Evolutionary conservation across 2,329 filamentous ascomycete species (phyloP).

Genomic region (Verticillium dahliae): DNA sequence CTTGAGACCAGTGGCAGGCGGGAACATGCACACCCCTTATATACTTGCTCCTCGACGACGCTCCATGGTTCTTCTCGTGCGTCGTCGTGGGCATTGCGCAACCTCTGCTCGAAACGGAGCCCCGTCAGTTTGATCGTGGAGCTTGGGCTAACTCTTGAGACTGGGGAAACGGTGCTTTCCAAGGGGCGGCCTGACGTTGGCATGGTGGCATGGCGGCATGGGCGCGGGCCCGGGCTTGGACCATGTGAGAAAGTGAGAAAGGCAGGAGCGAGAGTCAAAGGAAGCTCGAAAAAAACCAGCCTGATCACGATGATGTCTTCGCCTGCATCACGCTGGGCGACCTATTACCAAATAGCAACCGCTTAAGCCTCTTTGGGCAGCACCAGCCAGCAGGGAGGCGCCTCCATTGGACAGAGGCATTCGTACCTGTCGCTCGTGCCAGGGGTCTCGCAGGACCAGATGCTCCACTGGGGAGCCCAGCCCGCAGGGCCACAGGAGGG

Average conservation of each 20-base stretch:
- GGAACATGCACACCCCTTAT: background rate
- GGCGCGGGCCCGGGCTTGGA: background rate
- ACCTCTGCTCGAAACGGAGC: background rate
- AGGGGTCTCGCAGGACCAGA: background rate
- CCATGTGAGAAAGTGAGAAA: background rate
- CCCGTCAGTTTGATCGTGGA: background rate
- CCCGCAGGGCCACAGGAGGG: background rate
- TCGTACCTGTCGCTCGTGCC: constrained; percentile 3
- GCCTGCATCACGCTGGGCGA: constrained; percentile 7
- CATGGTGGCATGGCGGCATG: no score
- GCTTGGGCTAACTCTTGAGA: background rate
- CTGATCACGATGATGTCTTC: constrained; percentile 14
- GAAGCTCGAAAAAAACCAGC: background rate
- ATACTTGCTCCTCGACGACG: background rate
- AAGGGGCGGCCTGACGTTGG: background rate
- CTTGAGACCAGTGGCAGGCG: background rate
- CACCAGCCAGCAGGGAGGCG: background rate
- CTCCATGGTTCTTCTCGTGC: background rate
- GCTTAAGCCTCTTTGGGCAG: constrained; percentile 6
- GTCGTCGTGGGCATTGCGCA: background rate
- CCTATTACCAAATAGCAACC: constrained; percentile 10
- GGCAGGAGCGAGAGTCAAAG: background rate
- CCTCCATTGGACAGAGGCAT: constrained; percentile 5
- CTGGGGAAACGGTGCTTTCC: background rate
- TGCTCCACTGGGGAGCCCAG: background rate